phyloP scores from a whole-genome alignment of 805 yeast genomes.

The Candida adriatica region DNA sequence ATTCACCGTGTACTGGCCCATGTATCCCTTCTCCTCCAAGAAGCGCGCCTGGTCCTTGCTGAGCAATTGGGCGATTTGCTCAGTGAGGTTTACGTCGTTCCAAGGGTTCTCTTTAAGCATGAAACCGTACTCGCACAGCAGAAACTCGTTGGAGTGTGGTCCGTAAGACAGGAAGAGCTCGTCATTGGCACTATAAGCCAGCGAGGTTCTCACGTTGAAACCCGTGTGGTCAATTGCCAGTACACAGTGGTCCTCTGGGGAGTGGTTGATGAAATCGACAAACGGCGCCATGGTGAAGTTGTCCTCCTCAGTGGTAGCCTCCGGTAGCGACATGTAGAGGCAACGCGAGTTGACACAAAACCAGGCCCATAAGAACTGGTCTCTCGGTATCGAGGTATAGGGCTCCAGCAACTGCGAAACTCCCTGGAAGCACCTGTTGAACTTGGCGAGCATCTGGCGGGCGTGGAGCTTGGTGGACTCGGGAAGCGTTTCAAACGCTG shows the following conservation, averaged over 20 bases:
- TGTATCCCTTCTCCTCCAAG: constrained; percentile 48
- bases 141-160: constrained; percentile 77
- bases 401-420: constrained; percentile 23
- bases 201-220: constrained; percentile 41
- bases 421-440: constrained; percentile 37
- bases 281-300: constrained; percentile 88
- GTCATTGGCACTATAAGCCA: constrained; percentile 31
- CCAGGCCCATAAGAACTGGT: constrained; percentile 63
- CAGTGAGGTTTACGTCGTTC: constrained; percentile 64
- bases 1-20: constrained; percentile 67
- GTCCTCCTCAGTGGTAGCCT: constrained; percentile 43
- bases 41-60: constrained; percentile 34
- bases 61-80: constrained; percentile 31
- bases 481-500: constrained; percentile 35
- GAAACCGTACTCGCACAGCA: constrained; percentile 87
- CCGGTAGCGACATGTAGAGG: constrained; percentile 64
- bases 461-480: constrained; percentile 33
- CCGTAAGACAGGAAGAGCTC: constrained; percentile 80
- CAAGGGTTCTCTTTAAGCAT: constrained; percentile 47
- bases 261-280: constrained; percentile 84
- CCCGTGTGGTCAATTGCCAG: constrained; percentile 41
- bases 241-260: constrained; percentile 40
- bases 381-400: constrained; percentile 1
- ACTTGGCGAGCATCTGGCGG: constrained; percentile 34
- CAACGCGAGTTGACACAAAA: constrained; percentile 88